Evolutionary conservation across 176 grass and related monocot species (phyloP).

Genomic region (Stipa capillata): DNA sequence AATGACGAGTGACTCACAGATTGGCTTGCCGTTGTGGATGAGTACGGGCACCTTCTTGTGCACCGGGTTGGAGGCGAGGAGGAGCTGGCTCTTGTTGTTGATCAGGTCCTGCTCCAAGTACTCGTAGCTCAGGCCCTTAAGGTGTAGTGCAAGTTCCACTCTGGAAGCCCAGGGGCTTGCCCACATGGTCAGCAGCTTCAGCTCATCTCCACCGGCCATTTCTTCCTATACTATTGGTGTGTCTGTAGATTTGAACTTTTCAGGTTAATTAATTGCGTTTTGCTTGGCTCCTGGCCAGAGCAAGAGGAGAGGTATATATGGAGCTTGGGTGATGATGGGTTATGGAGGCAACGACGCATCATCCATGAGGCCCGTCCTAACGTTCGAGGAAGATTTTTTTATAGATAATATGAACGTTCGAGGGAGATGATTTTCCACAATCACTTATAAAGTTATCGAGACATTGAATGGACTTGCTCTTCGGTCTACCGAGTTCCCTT

Average conservation of each 20-base stretch:
- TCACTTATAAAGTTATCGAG: background rate
- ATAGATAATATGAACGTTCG: too few relatives aligned
- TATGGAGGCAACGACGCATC: background rate
- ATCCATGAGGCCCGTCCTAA: background rate
- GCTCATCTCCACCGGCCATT: background rate
- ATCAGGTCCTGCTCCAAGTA: slow-evolving; percentile 16
- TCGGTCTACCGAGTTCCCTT: too few relatives aligned
- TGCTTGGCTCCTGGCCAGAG: background rate
- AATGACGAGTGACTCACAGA: slow-evolving; percentile 32
- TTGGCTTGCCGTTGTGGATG: slow-evolving; percentile 22
- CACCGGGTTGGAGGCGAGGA: slow-evolving; percentile 37
- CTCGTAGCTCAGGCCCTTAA: slow-evolving; percentile 23
- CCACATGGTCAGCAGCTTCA: slow-evolving; percentile 30
- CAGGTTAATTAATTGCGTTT: background rate
- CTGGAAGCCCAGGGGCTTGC: background rate
- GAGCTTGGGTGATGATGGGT: background rate
- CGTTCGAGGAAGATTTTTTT: too few relatives aligned
- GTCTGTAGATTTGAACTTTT: background rate
- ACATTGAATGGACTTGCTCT: background rate
- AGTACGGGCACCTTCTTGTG: slow-evolving; percentile 45
- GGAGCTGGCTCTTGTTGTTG: slow-evolving; percentile 36
- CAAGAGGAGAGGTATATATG: background rate
- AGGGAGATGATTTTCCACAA: background rate
- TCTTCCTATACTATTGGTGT: background rate
- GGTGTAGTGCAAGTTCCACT: slow-evolving; percentile 21